A percentile compares a stretch with the other conserved stretches of the same genome.
phyloP scores from a whole-genome alignment of 345 rosid genomes.

The Populus nigra region DNA sequence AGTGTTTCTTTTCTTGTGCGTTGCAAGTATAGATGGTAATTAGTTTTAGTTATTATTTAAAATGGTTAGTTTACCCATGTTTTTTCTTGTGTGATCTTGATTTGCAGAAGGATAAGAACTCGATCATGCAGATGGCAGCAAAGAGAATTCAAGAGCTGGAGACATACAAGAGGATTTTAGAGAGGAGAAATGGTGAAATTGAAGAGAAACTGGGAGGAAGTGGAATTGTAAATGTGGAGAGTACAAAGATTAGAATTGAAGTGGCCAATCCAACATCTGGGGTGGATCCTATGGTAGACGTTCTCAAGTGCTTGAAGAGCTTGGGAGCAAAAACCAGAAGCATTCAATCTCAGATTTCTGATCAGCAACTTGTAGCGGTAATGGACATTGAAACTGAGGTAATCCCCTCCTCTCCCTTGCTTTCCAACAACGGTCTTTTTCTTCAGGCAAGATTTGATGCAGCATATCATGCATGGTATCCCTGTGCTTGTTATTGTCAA shows the following conservation, averaged over 20 bases:
- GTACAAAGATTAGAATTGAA: slow-evolving; percentile 38
- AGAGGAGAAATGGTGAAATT: slow-evolving; percentile 34
- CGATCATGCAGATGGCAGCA: slow-evolving; percentile 45
- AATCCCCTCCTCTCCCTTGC: neutral
- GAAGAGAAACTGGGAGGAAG: slow-evolving; percentile 17
- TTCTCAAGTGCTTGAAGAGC: slow-evolving; percentile 46
- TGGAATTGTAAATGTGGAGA: slow-evolving; percentile 10
- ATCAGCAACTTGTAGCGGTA: slow-evolving; percentile 32
- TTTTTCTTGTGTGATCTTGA: neutral
- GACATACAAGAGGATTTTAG: slow-evolving; percentile 36
- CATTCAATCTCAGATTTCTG: slow-evolving; percentile 39
- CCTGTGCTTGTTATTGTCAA: neutral
- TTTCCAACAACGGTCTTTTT: neutral
- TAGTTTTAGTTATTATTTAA: neutral
- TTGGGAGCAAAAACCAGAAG: slow-evolving; percentile 32
- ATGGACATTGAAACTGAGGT: slow-evolving; percentile 51
- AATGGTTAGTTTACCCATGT: neutral
- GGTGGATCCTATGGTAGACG: slow-evolving; percentile 54
- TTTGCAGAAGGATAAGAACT: slow-evolving; percentile 57
- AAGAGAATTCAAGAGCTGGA: slow-evolving; percentile 42
- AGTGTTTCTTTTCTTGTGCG: neutral
- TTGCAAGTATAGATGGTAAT: neutral
- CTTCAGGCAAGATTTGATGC: neutral
- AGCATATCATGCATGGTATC: neutral
- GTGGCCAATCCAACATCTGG: slow-evolving; percentile 50